Percentiles rank a stretch among this genome's conserved stretches.
Conservation (phyloP, 164 flowering plant genomes). For the Tinospora cordifolia region DNA sequence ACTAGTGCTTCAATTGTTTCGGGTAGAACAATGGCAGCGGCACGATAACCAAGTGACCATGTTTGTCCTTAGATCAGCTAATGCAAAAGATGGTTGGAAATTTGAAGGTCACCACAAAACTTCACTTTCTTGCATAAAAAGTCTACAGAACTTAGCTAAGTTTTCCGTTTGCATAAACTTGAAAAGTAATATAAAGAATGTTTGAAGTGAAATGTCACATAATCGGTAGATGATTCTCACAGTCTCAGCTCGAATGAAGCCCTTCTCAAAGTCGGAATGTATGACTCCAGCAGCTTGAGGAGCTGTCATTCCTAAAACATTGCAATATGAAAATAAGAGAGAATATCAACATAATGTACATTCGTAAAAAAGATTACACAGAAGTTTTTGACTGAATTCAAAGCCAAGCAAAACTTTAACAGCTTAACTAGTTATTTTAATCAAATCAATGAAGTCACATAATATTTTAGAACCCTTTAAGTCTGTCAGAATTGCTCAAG, state of each 20-base stretch:
- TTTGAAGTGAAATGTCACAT: neutral
- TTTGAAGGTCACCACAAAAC: too few species aligned
- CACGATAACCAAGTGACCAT: too few species aligned
- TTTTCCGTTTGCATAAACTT: neutral
- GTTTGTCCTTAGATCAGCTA: too few species aligned
- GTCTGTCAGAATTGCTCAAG: neutral
- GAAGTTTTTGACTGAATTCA: too few species aligned
- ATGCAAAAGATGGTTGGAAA: too few species aligned
- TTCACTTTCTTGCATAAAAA: too few species aligned
- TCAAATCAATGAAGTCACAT: neutral
- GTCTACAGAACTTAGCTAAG: neutral
- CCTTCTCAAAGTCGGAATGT: slow-evolving; percentile 97
- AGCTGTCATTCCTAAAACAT: slow-evolving; percentile 82
- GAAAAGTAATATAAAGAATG: neutral
- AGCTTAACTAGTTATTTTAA: too few species aligned
- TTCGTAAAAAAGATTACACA: neutral
- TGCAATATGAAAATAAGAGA: neutral
- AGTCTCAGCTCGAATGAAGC: slow-evolving; percentile 97
- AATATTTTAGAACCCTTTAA: too few species aligned
- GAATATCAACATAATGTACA: neutral
- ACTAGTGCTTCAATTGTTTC: too few species aligned
- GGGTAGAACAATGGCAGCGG: too few species aligned
- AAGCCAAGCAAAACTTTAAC: too few species aligned
- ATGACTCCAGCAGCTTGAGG: slow-evolving; percentile 99
- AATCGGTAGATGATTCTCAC: slow-evolving; percentile 35